A percentile compares a stretch with the other conserved stretches of the same genome.
These are phyloP conservation scores for Mycena leptocephala DNA, from an alignment of 768 basidiomycete genomes.

Conservation along the genomic window DNA sequence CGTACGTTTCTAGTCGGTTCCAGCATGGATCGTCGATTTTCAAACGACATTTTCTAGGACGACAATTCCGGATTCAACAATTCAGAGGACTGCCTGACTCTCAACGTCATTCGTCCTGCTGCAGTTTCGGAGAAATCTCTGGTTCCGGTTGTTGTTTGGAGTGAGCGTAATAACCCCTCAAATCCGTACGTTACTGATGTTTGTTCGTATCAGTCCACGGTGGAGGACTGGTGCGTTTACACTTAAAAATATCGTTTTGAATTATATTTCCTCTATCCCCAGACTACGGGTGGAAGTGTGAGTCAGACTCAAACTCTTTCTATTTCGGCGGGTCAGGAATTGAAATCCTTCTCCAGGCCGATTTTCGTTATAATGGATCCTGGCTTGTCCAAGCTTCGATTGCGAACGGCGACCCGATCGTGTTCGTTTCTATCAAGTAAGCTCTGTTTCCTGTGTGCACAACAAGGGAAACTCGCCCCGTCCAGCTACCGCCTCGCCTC, in stretches of 20 bases:
- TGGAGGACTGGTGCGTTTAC: constrained; percentile 23
- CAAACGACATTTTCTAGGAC: constrained; percentile 12
- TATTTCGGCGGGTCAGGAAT: constrained; percentile 27
- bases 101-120: constrained; percentile 51
- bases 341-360: constrained; percentile 39
- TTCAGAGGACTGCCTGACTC: constrained; percentile 49
- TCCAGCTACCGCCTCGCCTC: constrained; percentile 39
- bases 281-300: constrained; percentile 34
- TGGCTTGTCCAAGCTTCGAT: constrained; percentile 34
- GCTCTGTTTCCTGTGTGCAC: not conserved
- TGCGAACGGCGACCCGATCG: constrained; percentile 27
- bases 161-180: not conserved
- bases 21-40: not conserved
- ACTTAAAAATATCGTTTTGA: constrained; percentile 17
- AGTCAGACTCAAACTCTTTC: not conserved
- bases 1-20: not conserved
- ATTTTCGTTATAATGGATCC: constrained; percentile 51
- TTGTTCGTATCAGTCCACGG: constrained; percentile 27
- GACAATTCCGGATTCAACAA: constrained; percentile 30
- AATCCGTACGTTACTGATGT: constrained; percentile 24
- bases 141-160: constrained; percentile 51
- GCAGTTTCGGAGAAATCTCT: constrained; percentile 42
- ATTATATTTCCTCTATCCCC: not conserved
- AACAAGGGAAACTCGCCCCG: not conserved
- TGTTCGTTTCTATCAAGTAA: constrained; percentile 35